Base-by-base conservation (phyloP, 352 stramenopile species). In the Phytopythium sindhum region DNA sequence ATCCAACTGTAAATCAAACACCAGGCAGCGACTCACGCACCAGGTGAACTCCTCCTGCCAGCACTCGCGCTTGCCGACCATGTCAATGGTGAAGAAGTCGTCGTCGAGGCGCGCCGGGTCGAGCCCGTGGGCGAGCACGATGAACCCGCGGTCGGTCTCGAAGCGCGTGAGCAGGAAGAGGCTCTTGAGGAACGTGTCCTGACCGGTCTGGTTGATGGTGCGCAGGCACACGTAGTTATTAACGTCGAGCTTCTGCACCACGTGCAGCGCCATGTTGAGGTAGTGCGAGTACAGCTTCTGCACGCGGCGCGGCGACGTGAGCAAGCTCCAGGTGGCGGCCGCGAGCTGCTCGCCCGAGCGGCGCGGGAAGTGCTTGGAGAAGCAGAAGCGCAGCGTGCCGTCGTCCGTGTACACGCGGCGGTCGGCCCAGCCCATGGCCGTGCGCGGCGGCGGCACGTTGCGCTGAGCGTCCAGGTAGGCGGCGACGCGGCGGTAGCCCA, bases 131-230 rank as follows among this genome's bases (percentile, higher is more conserved):
- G 64, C 28, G 21, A 82, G 64, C 15, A 84, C 45, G 35, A 85
- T 75, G 47, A 73, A 52, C 11, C 76, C 76, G 21, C 69, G 70
- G 50, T 85, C 74, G 23, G 73, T 78, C 66, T 77, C 65, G 52
- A 85, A 80, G 41, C 69, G 76, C 29, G 76, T 81, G 44, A 85
- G 65, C 60, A 85, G 66, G 42, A 73, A 73, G 10, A 82, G 48
- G 33, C 69, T 77, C 60, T 80, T 80, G 28, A 80, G 63, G 31
- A 80, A 69, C 41, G 75, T 65, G 29, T 81, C 66, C 15, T 75
- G 72, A 56, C 77, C 72, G 24, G 65, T 68, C 53, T 80, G 74
- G 47, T 79, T 73, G 53, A 81, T 56, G 11, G 74, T 84, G 37
- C 72, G 72, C 52, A 74, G 66, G 57, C 68, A 70, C n/a, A 81